phyloP scores from a whole-genome alignment of 768 basidiomycete genomes.

The Agrocybe chaxingu region DNA sequence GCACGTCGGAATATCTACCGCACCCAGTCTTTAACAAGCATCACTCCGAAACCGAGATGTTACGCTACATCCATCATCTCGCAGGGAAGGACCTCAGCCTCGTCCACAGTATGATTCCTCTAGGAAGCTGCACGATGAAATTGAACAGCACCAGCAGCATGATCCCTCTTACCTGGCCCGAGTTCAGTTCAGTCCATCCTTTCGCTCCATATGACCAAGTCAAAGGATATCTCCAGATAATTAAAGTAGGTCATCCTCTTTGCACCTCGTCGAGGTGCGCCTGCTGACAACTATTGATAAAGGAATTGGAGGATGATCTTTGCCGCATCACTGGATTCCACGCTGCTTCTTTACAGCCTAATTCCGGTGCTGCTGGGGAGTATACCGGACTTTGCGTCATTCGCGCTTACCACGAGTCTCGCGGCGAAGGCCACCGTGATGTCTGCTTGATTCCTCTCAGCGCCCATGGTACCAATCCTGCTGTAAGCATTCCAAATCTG shows the following conservation, averaged over 20 bases:
- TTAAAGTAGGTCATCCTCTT: conserved; percentile 48
- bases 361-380: conserved; percentile 97
- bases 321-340: conserved; percentile 97
- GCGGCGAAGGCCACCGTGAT: conserved; percentile 81
- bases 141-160: conserved; percentile 98
- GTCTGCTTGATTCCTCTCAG: conserved; percentile 93
- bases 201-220: conserved; percentile 91
- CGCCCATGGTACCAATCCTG: conserved; percentile 98
- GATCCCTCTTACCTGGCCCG: conserved; percentile 94
- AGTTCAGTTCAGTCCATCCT: conserved; percentile 88
- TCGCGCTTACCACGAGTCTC: conserved; percentile 89
- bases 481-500: conserved; percentile 46
- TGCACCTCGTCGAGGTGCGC: neutral
- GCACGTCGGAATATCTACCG: conserved; percentile 68
- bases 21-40: conserved; percentile 95
- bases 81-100: conserved; percentile 94
- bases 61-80: conserved; percentile 93
- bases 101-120: conserved; percentile 93
- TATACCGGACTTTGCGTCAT: conserved; percentile 96
- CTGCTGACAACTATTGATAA: neutral
- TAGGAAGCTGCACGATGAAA: conserved; percentile 98
- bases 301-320: conserved; percentile 91
- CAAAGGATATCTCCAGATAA: conserved; percentile 77
- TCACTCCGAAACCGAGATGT: conserved; percentile 98
- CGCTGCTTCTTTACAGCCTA: conserved; percentile 95